Base-by-base conservation (phyloP, 2,329 filamentous ascomycete genomes). In the Aspergillus ibericus region DNA sequence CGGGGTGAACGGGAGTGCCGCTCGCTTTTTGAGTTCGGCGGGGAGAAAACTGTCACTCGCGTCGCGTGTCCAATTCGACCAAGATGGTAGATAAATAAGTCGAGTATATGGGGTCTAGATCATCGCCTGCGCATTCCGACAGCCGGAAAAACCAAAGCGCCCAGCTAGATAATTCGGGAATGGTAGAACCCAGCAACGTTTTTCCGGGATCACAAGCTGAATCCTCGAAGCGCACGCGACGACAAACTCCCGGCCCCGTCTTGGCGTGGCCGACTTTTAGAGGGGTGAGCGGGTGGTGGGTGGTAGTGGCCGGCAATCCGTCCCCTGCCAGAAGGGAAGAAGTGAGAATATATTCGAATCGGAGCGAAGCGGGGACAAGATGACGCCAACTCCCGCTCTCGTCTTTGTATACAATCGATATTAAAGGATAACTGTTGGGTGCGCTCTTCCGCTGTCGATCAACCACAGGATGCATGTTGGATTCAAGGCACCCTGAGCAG, bases 1-100 rank as follows among this genome's bases (percentile, higher is more conserved):
- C 54, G 52, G 32, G 35, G 54, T 53, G 46, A 48, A 35, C n/a
- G 42, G 53, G 44, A 51, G 55, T 62, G 44, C 36, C 13, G 46
- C n/a, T 16, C 8, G 32, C 36, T 32, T 48, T 32, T 48, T 46
- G 29, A 36, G 13, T 18, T 22, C 27, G 18, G 22, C 48, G 35
- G 42, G 49, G 16, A 52, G 49, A 27, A 29, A 47, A 47, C 18
- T n/a, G 32, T 29, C 22, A 15, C 25, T 60, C 47, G 53, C 34
- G 53, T 64, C 58, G 53, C 53, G 44, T 35, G 40, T 53, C n/a
- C 36, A 34, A 20, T 20, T 53, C 40, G 25, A 34, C 25, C 36
- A 32, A 34, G 25, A 32, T 34, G 22, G 36, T 15, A 18, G 12
- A 44, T 20, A 13, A 15, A 42, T 34, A 25, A 51, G 16, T 32